Base-by-base conservation (phyloP, 2,329 filamentous ascomycete genomes). In the Verticillium isaacii region DNA sequence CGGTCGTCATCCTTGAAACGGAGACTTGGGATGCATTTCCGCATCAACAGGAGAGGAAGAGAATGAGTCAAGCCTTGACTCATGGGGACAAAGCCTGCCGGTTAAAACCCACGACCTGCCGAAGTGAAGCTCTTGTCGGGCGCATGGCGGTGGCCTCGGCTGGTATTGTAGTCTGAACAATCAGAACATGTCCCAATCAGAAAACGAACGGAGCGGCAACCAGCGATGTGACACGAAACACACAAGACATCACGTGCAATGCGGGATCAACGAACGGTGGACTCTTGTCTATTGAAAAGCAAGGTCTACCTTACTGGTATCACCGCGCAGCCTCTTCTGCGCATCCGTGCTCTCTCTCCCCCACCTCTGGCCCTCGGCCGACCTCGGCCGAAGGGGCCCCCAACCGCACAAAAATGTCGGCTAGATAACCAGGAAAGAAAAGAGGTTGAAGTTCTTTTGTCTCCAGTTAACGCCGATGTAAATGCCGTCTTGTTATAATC, bases 361-460 rank as follows among this genome's bases (percentile, higher is more conserved):
- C 45, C 8, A n/a, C n/a, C 45, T 9, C 17, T 23, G 17, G 45
- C 45, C n/a, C 45, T 50, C 45, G 45, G 45, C 19, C 45, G 11
- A 50, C 45, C n/a, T 50, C 45, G 45, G n/a, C 45, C 45, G 19
- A 50, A 50, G 19, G 45, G 39, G 23, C 45, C 45, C 41, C 41
- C 7, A 12, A 23, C 45, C 45, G 45, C 45, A 56, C 25, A 32
- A 56, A 56, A 57, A 59, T 52, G 69, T 77, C 69, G 73, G 75
- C 75, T 74, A 74, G 74, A 75, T 72, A 76, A 75, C 72, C 67
- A 73, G 74, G 74, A 74, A 64, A 72, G 68, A 72, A 78, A 79
- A 78, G 75, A 78, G 78, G 77, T 79, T 79, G 77, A 79, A 79
- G 65, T 77, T 77, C 76, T 78, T 78, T 76, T 74, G 70, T 73